Base-by-base conservation (phyloP, 2,329 filamentous ascomycete species). In the Leptodontidium sp. region DNA sequence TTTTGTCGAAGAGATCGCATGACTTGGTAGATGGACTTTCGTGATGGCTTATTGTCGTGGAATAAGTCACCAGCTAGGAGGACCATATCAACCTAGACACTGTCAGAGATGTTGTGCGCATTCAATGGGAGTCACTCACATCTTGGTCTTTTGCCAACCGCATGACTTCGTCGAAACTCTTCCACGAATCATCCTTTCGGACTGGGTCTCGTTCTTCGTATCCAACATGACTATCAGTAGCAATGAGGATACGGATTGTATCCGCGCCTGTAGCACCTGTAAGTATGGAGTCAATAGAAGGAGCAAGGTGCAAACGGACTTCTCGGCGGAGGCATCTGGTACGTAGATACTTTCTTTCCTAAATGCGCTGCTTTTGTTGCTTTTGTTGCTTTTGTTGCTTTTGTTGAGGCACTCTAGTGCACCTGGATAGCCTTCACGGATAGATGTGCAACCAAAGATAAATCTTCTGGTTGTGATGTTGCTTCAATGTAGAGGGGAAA, bases 161-260 rank as follows among this genome's bases (percentile, higher is more conserved):
- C 91, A 99, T 93, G 70, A 98, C 89, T 81, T 99, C 96, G 79
- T 99, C 92, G 82, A 99, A 99, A 2, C 91, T 93, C 78, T 90
- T 91, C 94, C 95, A 98, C 81, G 94, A 98, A 80, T 99, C 96
- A 79, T 98, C 93, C 73, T 94, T 95, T n/a, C 96, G 93, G 70
- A 96, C 92, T 1, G 93, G 88, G 80, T 99, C 94, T 75, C 94
- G 90, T 81, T 99, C 96, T 78, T 93, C 93, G 81, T 94, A 98
- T 64, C 96, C 96, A 70, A 99, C 96, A 91, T 99, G 96, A 75
- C 97, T 98, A 80, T 99, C 96, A 17, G 95, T 98, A 49, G 96
- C 91, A 69, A 99, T 87, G 47, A 99, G 89, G 73, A 99, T 96
- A 73, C 93, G 93, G 77, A 99, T 98, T 0, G 93, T 97, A 82